These are phyloP conservation scores for Trichoderma polysporum DNA, from an alignment of 2,329 filamentous ascomycete genomes.

Conservation along the genomic window DNA sequence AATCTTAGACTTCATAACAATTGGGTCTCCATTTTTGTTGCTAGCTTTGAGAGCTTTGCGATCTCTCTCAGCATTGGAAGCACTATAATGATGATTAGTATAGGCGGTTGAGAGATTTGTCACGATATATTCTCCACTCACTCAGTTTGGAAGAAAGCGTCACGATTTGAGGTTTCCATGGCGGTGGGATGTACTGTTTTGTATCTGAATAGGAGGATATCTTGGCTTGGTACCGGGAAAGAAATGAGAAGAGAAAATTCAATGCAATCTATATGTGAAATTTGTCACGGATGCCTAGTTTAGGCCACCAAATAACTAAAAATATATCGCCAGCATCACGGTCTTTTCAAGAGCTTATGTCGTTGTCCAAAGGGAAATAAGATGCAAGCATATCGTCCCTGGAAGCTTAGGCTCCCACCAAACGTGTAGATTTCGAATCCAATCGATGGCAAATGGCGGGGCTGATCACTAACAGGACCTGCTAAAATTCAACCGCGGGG, in stretches of 20 bases:
- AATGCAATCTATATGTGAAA: background rate
- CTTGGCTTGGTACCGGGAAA: background rate
- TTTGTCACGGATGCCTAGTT: background rate
- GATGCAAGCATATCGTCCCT: background rate
- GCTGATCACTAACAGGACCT: background rate
- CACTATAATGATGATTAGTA: background rate
- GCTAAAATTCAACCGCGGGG: constrained; percentile 28
- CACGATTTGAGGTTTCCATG: constrained; percentile 70
- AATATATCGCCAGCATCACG: background rate
- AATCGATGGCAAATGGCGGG: constrained; percentile 4
- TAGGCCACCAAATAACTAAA: background rate
- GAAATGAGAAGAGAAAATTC: background rate
- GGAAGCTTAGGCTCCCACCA: background rate
- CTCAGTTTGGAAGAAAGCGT: constrained; percentile 93
- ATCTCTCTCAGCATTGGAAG: constrained; percentile 18
- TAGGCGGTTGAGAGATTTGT: background rate
- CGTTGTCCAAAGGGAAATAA: background rate
- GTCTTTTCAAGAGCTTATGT: background rate
- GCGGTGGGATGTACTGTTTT: constrained; percentile 36
- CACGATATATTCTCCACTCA: constrained; percentile 45
- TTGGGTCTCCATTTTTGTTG: constrained; percentile 81
- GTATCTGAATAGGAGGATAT: background rate
- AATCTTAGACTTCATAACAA: constrained; percentile 81
- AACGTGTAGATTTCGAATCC: background rate
- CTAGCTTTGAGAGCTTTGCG: constrained; percentile 67